Evolutionary conservation across 129 eudicot species (phyloP).

Genomic region (carrot (Daucus carota)): DNA sequence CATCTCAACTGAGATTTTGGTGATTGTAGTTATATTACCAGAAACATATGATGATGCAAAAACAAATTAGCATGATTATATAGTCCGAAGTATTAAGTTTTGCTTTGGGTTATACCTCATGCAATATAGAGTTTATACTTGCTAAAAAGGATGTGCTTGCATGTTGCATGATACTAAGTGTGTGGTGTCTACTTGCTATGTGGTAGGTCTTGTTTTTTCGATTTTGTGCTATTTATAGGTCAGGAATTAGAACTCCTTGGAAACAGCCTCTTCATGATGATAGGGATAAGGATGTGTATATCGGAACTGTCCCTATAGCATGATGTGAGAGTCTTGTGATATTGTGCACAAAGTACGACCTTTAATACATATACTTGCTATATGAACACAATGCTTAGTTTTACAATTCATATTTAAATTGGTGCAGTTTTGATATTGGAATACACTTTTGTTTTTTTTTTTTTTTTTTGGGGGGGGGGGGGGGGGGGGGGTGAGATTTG

Average conservation of each 20-base stretch:
- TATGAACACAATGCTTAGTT: not conserved
- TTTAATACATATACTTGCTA: not conserved
- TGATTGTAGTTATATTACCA: conserved; percentile 44
- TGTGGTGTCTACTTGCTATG: not conserved
- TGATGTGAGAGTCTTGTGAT: not conserved
- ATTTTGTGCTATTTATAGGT: not conserved
- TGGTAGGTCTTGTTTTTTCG: not conserved
- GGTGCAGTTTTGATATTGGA: not conserved
- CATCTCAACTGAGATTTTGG: conserved; percentile 31
- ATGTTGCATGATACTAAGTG: no score
- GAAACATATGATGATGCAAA: conserved; percentile 45
- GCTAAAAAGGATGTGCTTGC: not conserved
- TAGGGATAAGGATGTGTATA: not conserved
- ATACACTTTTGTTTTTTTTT: no score
- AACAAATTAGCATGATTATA: conserved; percentile 49
- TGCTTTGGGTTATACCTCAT: conserved; percentile 78
- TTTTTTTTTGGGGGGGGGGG: no score
- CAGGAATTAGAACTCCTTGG: not conserved
- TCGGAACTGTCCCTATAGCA: not conserved
- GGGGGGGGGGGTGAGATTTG: not conserved
- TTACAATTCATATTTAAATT: no score
- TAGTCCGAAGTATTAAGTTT: conserved; percentile 52
- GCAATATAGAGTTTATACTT: conserved; percentile 28
- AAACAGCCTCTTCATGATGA: not conserved
- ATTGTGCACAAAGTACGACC: not conserved